Percentiles rank a stretch among this genome's conserved stretches.
These are phyloP conservation scores for Tolypocladium tundrense DNA, from an alignment of 2,329 filamentous ascomycete species.

Conservation along the genomic window DNA sequence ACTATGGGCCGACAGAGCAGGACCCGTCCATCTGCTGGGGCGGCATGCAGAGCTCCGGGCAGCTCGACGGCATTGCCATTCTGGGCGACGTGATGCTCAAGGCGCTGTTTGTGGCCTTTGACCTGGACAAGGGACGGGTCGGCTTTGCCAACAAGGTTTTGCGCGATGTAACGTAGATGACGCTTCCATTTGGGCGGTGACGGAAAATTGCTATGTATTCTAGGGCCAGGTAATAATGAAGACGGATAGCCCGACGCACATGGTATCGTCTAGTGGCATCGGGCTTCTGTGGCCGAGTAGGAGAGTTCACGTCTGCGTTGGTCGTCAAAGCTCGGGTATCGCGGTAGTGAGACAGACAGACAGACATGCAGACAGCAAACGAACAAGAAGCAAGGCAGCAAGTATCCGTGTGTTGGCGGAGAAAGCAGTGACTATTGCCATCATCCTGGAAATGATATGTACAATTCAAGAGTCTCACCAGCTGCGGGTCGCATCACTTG, in stretches of 20 bases:
- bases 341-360: neutral
- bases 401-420: neutral
- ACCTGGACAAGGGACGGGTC: constrained; percentile 30
- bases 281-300: neutral
- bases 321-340: neutral
- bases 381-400: neutral
- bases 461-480: constrained; percentile 5
- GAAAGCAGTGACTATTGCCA: constrained; percentile 6
- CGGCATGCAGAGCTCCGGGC: constrained; percentile 54
- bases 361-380: neutral
- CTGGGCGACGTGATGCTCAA: constrained; percentile 75
- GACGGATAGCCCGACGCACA: neutral
- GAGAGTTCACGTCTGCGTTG: neutral
- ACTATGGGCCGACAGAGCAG: constrained; percentile 40
- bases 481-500: neutral
- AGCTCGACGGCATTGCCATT: constrained; percentile 43
- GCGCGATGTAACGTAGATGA: constrained; percentile 7
- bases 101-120: constrained; percentile 64
- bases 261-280: neutral
- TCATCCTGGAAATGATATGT: constrained; percentile 12
- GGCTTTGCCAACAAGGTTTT: constrained; percentile 36
- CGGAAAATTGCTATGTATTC: neutral
- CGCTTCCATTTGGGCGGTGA: neutral
- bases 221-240: neutral
- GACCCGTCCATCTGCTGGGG: constrained; percentile 56